Percentiles rank a stretch among this genome's conserved stretches.
phyloP scores from a whole-genome alignment of 2,329 filamentous ascomycete species.

The Trichoderma arundinaceum region DNA sequence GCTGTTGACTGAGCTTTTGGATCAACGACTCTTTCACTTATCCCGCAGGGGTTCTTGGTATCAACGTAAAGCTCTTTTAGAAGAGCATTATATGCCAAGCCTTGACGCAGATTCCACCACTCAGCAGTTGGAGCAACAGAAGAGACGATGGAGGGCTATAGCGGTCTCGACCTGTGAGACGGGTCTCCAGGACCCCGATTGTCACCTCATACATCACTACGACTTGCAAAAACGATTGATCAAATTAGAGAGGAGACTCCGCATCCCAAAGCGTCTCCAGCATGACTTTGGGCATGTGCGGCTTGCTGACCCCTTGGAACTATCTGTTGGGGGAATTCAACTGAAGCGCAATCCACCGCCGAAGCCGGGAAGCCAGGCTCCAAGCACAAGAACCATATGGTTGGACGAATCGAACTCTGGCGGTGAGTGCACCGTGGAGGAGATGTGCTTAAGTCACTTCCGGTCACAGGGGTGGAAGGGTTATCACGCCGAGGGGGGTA shows the following conservation, averaged over 20 bases:
- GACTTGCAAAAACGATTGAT: conserved; percentile 92
- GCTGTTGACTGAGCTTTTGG: conserved; percentile 75
- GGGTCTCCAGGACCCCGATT: conserved; percentile 84
- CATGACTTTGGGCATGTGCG: conserved; percentile 91
- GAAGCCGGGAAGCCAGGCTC: conserved; percentile 48
- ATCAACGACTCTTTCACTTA: conserved; percentile 82
- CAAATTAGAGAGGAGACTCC: conserved; percentile 85
- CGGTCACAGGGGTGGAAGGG: conserved; percentile 87
- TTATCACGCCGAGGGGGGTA: conserved; percentile 90
- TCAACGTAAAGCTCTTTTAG: conserved; percentile 88
- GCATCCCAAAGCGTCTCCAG: conserved; percentile 81
- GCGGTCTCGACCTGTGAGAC: conserved; percentile 82
- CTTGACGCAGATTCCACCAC: conserved; percentile 53
- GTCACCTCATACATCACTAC: conserved; percentile 91
- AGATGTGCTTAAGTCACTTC: conserved; percentile 91
- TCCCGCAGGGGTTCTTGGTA: conserved; percentile 91
- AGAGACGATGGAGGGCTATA: conserved; percentile 80
- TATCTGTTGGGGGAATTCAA: conserved; percentile 77
- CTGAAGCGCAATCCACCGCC: conserved; percentile 65
- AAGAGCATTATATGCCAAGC: conserved; percentile 91
- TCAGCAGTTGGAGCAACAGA: conserved; percentile 59
- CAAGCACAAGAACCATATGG: conserved; percentile 82
- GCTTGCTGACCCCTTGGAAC: conserved; percentile 75
- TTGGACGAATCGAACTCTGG: conserved; percentile 73
- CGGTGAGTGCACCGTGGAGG: conserved; percentile 85